Base-by-base conservation (phyloP, 768 basidiomycete species). In the Artomyces pyxidatus region DNA sequence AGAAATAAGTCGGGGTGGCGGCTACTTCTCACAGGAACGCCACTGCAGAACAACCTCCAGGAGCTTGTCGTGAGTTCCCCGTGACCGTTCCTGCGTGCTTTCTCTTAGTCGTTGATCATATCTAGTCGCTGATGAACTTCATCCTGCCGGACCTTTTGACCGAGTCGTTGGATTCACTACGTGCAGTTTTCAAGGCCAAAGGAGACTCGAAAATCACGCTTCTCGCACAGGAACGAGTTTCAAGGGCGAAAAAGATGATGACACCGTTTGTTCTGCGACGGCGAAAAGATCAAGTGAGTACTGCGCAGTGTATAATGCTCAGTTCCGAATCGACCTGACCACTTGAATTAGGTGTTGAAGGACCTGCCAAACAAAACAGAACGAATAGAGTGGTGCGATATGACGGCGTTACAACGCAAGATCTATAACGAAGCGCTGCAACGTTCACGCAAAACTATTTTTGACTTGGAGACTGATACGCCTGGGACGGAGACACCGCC, bases 201-300 rank as follows among this genome's bases (percentile, higher is more conserved):
- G 89, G 91, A n/a, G 89, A 94, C 59, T 84, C 88, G 11, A 88
- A 88, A 51, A 79, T 88, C 43, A 86, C 88, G 23, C 66, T 97
- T 21, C 82, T 98, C 22, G 89, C 95, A 4, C 85, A 90, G 61
- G 87, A 94, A 63, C 87, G 96, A 43, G 88, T 97, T 21, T 91
- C 89, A 17, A 72, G 94, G 53, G 96, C 96, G 6, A 95, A 97
- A 70, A 92, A 91, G 65, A 97, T 99, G 93, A 92, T 99, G 88
- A 96, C 92, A 6, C 96, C 96, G 0, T 99, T 99, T 64, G 94
- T 98, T 21, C 74, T 99, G 17, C 85, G 96, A n/a, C 79, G 96
- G 50, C 79, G 94, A 58, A 99, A 99, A 68, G 92, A 94, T 59
- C 93, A 96, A 70, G 88, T 81, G 59, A 42, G 71, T 43, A 11